Conservation (phyloP, 2,329 filamentous ascomycete genomes). For the Aspergillus fumigatus region DNA sequence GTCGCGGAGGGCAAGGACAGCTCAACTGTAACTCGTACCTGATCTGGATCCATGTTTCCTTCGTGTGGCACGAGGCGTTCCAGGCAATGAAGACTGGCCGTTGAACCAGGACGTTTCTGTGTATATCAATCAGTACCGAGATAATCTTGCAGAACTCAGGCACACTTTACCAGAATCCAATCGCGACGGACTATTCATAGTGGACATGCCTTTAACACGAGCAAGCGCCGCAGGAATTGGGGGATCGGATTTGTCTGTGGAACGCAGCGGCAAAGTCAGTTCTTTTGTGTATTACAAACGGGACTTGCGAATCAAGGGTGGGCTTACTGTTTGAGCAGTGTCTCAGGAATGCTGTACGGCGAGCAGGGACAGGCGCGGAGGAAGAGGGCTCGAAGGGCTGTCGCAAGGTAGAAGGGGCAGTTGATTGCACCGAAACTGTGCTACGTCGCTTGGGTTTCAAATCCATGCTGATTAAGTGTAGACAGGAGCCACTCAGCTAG, state of each 20-base stretch:
- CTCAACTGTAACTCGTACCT: slow-evolving; percentile 15
- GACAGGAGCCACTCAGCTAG: slow-evolving; percentile 10
- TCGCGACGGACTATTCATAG: slow-evolving; percentile 29
- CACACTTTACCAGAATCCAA: slow-evolving; percentile 16
- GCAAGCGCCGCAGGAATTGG: slow-evolving; percentile 26
- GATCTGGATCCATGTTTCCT: slow-evolving; percentile 20
- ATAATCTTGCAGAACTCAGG: not conserved
- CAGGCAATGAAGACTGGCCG: slow-evolving; percentile 24
- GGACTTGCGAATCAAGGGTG: slow-evolving; percentile 4
- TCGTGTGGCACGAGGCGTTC: slow-evolving; percentile 7
- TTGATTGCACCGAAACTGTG: slow-evolving; percentile 19
- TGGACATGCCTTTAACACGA: slow-evolving; percentile 27
- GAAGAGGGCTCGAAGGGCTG: slow-evolving; percentile 21
- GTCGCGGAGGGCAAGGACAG: not conserved
- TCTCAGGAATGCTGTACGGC: slow-evolving; percentile 16
- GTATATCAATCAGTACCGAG: slow-evolving; percentile 7
- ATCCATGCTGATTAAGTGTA: slow-evolving; percentile 20
- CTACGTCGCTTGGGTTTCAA: slow-evolving; percentile 21
- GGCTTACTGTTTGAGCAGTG: slow-evolving; percentile 9
- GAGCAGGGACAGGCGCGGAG: slow-evolving; percentile 9
- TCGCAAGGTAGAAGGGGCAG: slow-evolving; percentile 20
- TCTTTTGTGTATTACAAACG: not conserved
- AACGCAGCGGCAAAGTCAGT: slow-evolving; percentile 13
- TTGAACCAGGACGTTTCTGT: slow-evolving; percentile 27
- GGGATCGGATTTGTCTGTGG: slow-evolving; percentile 19